Percentiles rank a stretch among this genome's conserved stretches.
Conservation (phyloP, 305 asterid genomes). For the Fraxinus velutina region DNA sequence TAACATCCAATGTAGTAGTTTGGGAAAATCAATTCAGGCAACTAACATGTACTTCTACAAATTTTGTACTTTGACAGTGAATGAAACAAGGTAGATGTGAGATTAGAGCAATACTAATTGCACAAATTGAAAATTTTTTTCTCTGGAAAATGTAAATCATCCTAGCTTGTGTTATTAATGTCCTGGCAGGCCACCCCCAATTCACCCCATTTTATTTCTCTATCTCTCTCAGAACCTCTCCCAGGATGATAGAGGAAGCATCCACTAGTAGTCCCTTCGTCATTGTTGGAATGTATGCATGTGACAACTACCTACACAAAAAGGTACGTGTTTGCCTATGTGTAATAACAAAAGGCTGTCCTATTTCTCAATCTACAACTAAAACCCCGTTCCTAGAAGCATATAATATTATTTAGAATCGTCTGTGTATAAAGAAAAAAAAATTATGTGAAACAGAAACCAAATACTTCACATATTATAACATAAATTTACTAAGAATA, state of each 20-base stretch:
- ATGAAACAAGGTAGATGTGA: neutral
- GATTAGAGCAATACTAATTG: neutral
- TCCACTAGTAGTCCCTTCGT: neutral
- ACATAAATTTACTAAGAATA: neutral
- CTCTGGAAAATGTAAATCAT: neutral
- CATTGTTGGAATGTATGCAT: neutral
- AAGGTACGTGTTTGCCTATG: neutral
- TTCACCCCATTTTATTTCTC: neutral
- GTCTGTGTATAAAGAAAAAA: neutral
- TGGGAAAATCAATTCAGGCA: neutral
- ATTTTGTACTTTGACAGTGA: neutral
- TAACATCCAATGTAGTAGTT: neutral
- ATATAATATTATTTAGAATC: neutral
- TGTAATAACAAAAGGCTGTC: neutral
- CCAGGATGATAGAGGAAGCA: neutral
- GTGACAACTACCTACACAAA: neutral
- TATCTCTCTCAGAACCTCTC: neutral
- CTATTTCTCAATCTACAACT: neutral
- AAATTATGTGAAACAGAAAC: neutral
- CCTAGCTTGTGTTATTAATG: neutral
- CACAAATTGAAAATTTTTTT: neutral
- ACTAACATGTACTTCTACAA: neutral
- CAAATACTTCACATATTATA: neutral
- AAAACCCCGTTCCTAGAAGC: neutral
- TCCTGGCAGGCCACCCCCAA: neutral